Evolutionary conservation across 2,329 filamentous ascomycete genomes (phyloP).

Genomic region (Fusarium sterilihyphosum): DNA sequence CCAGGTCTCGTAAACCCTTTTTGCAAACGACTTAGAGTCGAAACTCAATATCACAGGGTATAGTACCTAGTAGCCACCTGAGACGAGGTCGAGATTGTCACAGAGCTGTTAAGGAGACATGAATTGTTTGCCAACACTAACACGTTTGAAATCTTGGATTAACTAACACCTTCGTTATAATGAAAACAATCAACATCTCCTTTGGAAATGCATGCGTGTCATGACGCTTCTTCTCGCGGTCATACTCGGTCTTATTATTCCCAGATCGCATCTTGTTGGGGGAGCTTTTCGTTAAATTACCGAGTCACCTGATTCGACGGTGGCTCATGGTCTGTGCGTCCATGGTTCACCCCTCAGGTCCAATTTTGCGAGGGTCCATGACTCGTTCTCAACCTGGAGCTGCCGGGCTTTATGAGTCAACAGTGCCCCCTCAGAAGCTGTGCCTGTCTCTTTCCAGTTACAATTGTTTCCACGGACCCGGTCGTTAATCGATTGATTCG

Average conservation of each 20-base stretch:
- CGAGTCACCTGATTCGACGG: slow-evolving; percentile 5
- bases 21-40: background rate
- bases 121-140: background rate
- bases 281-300: background rate
- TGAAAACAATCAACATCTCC: too few species aligned
- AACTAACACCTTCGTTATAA: background rate
- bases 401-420: slow-evolving; percentile 43
- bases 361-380: slow-evolving; percentile 24
- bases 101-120: background rate
- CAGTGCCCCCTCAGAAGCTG: slow-evolving; percentile 33
- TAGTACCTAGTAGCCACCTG: background rate
- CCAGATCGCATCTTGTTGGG: background rate
- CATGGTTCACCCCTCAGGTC: background rate
- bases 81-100: background rate
- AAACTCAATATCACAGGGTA: background rate
- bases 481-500: slow-evolving; percentile 2
- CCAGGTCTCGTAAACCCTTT: too few species aligned
- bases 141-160: background rate
- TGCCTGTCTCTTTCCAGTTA: slow-evolving; percentile 34
- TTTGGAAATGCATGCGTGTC: background rate
- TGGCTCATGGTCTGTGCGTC: background rate
- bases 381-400: slow-evolving; percentile 32
- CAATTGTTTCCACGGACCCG: slow-evolving; percentile 34
- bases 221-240: background rate
- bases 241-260: background rate